Conservation (phyloP, 805 yeast species). For the Lipomyces starkeyi region DNA sequence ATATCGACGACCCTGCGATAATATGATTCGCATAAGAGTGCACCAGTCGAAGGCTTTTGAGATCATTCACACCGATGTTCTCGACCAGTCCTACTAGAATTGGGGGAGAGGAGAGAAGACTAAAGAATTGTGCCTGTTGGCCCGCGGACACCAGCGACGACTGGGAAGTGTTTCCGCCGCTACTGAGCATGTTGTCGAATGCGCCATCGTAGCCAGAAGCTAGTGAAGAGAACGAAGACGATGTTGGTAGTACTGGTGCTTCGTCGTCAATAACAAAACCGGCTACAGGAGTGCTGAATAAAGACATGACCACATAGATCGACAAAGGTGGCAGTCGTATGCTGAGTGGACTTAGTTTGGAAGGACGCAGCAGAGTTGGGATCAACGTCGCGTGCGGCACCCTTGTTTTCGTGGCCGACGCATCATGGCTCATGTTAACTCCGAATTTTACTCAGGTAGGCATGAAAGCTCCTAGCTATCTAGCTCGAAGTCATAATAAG, state of each 20-base stretch:
- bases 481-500: too few species aligned
- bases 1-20: constrained; percentile 17
- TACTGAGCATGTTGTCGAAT: not conserved
- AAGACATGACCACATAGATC: not conserved
- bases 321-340: too few species aligned
- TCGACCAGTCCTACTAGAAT: constrained; percentile 7
- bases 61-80: constrained; percentile 14
- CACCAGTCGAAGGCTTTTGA: constrained; percentile 20
- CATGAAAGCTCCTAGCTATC: too few species aligned
- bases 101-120: constrained; percentile 15
- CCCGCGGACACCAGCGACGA: not conserved
- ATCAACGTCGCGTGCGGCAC: too few species aligned
- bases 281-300: not conserved
- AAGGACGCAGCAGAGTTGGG: too few species aligned
- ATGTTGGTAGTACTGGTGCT: not conserved
- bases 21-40: constrained; percentile 22
- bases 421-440: too few species aligned
- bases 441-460: too few species aligned
- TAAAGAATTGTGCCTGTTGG: constrained; percentile 3
- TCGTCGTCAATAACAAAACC: not conserved
- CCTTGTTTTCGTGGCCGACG: too few species aligned
- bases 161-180: constrained; percentile 4
- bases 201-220: not conserved
- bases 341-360: too few species aligned
- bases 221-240: not conserved